These are phyloP conservation scores for Aspergillus affinis DNA, from an alignment of 495 filamentous ascomycete genomes.

Conservation along the genomic window DNA sequence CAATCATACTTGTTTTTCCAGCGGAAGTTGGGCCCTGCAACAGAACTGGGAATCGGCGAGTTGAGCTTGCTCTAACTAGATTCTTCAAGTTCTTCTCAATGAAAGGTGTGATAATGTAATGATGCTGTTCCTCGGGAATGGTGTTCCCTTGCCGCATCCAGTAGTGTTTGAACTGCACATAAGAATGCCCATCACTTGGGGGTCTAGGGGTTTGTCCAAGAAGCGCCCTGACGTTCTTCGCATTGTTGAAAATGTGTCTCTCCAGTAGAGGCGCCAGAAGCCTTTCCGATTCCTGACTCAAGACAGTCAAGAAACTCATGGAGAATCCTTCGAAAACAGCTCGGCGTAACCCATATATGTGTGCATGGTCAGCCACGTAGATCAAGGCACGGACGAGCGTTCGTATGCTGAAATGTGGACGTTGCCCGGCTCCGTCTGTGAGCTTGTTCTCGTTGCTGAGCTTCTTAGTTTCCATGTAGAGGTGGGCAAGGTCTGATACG, in stretches of 20 bases:
- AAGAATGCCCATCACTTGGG: conserved; percentile 71
- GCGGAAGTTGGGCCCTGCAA: conserved; percentile 96
- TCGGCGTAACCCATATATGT: conserved; percentile 82
- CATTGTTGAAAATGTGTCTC: conserved; percentile 69
- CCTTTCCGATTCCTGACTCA: conserved; percentile 74
- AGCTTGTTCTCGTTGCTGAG: conserved; percentile 78
- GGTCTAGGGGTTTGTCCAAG: conserved; percentile 71
- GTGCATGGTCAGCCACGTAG: conserved; percentile 80
- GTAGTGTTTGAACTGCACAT: conserved; percentile 89
- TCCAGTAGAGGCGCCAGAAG: conserved; percentile 79
- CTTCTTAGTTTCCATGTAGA: conserved; percentile 84
- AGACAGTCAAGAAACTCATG: conserved; percentile 93
- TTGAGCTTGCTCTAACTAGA: conserved; percentile 86
- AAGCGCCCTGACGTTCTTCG: conserved; percentile 63
- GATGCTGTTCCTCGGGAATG: conserved; percentile 65
- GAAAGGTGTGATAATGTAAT: conserved; percentile 97
- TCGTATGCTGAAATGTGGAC: conserved; percentile 92
- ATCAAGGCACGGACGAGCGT: conserved; percentile 88
- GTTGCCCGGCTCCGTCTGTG: conserved; percentile 90
- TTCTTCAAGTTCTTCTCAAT: conserved; percentile 93
- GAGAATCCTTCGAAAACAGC: conserved; percentile 93
- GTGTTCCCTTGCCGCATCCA: conserved; percentile 80
- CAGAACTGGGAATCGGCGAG: conserved; percentile 88
- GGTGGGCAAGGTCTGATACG: conserved; percentile 71
- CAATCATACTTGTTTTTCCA: conserved; percentile 99